Evolutionary conservation across 176 grass and related monocot species (phyloP).

Genomic region (Aechmea fasciata): DNA sequence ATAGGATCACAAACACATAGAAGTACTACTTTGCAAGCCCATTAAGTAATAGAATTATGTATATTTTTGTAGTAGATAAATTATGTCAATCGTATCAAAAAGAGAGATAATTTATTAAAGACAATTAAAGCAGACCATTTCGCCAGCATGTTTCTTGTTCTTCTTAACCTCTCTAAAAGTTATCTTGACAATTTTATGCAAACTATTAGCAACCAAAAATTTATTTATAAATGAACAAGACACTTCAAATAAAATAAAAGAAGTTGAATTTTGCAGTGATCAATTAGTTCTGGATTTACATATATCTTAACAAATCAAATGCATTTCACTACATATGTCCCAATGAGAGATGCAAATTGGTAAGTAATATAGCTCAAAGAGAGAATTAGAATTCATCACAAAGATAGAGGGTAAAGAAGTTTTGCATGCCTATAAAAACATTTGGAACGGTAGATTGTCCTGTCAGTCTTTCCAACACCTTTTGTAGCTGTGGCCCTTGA

Average conservation of each 20-base stretch:
- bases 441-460: conserved; percentile 87
- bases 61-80: too few relatives aligned
- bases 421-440: conserved; percentile 64
- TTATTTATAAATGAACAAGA: too few relatives aligned
- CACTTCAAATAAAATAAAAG: neutral
- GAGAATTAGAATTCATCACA: neutral
- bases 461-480: conserved; percentile 75
- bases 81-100: too few relatives aligned
- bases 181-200: too few relatives aligned
- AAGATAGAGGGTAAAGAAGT: neutral
- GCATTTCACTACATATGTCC: neutral
- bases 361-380: neutral
- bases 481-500: conserved; percentile 78
- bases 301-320: neutral
- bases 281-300: neutral
- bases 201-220: too few relatives aligned
- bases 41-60: too few relatives aligned
- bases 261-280: neutral
- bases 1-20: neutral
- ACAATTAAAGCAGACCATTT: too few relatives aligned
- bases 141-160: too few relatives aligned
- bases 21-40: neutral
- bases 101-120: too few relatives aligned
- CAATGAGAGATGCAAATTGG: neutral
- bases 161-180: too few relatives aligned